These are phyloP conservation scores for Phellopilus nigrolimitatus DNA, from an alignment of 1,284 basidiomycete species.

Conservation along the genomic window DNA sequence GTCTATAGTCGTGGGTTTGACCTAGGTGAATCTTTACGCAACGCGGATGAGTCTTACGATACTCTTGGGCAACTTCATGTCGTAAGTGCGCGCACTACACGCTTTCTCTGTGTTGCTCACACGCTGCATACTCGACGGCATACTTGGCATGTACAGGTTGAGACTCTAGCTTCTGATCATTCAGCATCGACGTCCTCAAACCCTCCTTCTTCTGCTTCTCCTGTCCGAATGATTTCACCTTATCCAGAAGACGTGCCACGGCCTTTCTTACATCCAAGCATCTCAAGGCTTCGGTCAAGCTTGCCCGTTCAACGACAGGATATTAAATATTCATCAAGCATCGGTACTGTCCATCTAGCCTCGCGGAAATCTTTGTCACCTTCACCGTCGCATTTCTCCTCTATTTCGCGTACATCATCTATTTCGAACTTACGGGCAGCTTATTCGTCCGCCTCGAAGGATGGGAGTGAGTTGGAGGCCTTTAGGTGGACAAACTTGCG, in stretches of 20 bases:
- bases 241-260: constrained; percentile 30
- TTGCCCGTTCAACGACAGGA: constrained; percentile 45
- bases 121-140: constrained; percentile 15
- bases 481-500: constrained; percentile 80
- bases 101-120: constrained; percentile 21
- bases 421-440: constrained; percentile 45
- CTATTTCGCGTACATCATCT: constrained; percentile 66
- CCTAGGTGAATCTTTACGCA: constrained; percentile 36
- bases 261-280: constrained; percentile 68
- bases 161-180: constrained; percentile 38
- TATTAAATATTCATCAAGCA: constrained; percentile 43
- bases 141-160: constrained; percentile 25
- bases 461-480: constrained; percentile 47
- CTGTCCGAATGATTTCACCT: constrained; percentile 35
- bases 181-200: constrained; percentile 42
- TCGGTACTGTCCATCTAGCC: constrained; percentile 41
- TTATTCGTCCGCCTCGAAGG: constrained; percentile 23
- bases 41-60: constrained; percentile 8
- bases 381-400: constrained; percentile 63
- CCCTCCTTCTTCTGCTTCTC: constrained; percentile 31
- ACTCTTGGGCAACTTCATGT: constrained; percentile 9
- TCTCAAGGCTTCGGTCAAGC: constrained; percentile 78
- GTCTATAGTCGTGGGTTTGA: constrained; percentile 40
- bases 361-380: constrained; percentile 43
- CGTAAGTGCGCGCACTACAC: constrained; percentile 9